Base-by-base conservation (phyloP, 139 green algal genomes). In the Chlamydomonas applanata region DNA sequence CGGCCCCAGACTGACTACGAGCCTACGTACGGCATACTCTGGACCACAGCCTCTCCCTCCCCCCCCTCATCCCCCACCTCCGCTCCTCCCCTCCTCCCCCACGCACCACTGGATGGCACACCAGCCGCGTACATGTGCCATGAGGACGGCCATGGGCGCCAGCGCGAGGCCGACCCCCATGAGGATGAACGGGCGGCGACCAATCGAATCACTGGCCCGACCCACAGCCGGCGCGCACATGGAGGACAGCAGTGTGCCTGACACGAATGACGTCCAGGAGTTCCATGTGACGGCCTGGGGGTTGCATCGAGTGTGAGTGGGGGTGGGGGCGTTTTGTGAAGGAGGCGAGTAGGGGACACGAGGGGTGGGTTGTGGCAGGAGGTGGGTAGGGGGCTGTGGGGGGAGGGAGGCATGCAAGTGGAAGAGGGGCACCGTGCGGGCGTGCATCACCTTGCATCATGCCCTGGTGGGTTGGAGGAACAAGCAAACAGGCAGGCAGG, bases 141-240 rank as follows among this genome's bases (percentile, higher is more conserved):
- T 73, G 46, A 79, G 64, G 7, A 88, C 79, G 1, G 57, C 11
- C 11, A 89, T 64, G 0, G 84, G 86, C 34, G 87, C 34, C 16
- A 85, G 64, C 16, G 61, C 63, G 11, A 85, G 67, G 3, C 45
- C 4, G 25, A 89, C 73, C 9, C 82, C 79, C 2, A 85, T 25
- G 1, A 96, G 54, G 61, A 96, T 77, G 78, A 96, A 96, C 1
- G 91, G 89, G 74, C 90, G 89, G n/a, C 91, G 78, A 3, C 91
- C 91, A 46, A 87, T 77, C 17, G 80, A 65, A 75, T 96, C 91
- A 73, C 81, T 78, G 13, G 79, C 27, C 5, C 76, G 71, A 0
- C 91, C 91, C 32, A 93, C 64, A 61, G 87, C 69, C 0, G 91
- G 91, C 0, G 82, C 82, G 74, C 89, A 79, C 16, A 92, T 52